These are phyloP conservation scores for Caryopteris hybrid DNA, from an alignment of 305 asterid species.

Conservation along the genomic window DNA sequence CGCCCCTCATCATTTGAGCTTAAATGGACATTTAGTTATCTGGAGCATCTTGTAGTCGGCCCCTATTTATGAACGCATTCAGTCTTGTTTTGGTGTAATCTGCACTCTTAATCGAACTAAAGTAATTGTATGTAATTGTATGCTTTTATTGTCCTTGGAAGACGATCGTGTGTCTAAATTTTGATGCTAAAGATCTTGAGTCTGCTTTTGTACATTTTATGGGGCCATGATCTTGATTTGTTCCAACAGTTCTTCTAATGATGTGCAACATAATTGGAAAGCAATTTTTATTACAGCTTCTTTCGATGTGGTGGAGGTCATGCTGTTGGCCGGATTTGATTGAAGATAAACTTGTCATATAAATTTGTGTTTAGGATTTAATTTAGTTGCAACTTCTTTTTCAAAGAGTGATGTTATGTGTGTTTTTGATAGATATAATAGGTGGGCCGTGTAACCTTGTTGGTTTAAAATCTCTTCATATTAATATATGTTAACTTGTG, in stretches of 20 bases:
- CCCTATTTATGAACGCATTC: not conserved
- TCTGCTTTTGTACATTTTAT: not conserved
- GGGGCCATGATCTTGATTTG: not conserved
- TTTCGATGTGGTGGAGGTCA: not conserved
- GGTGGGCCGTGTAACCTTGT: not conserved
- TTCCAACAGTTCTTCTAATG: not conserved
- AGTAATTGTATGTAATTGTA: not conserved
- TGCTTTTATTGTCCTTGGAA: not conserved
- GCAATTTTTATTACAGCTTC: not conserved
- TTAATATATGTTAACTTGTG: conserved; percentile 1
- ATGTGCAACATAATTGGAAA: not conserved
- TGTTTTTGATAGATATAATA: not conserved
- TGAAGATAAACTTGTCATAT: not conserved
- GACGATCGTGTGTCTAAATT: not conserved
- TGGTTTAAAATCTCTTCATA: not conserved
- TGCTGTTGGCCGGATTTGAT: not conserved
- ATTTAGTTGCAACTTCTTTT: not conserved
- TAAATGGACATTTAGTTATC: not conserved
- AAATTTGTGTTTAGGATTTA: not conserved
- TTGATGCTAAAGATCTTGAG: not conserved
- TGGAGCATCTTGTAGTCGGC: not conserved
- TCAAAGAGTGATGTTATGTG: not conserved
- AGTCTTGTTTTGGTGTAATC: not conserved
- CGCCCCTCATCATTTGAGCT: not conserved
- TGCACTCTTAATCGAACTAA: not conserved